Percentiles rank a stretch among this genome's conserved stretches.
These are phyloP conservation scores for Suillus placidus DNA, from an alignment of 768 basidiomycete species.

Conservation along the genomic window DNA sequence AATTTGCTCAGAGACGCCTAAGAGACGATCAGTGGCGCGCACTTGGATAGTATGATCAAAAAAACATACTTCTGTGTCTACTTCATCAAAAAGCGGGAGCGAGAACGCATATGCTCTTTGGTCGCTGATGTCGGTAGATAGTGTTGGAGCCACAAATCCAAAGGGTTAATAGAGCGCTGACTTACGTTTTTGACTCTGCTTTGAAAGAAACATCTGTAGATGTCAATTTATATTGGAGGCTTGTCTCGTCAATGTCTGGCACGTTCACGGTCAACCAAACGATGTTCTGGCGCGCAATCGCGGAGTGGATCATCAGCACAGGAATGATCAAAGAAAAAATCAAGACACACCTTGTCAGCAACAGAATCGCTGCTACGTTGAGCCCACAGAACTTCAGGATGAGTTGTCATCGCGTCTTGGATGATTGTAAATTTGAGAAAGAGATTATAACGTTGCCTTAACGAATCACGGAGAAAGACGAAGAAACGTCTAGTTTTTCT, in stretches of 20 bases:
- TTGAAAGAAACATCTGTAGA: conserved; percentile 62
- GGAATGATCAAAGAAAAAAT: neutral
- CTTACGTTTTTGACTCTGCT: conserved; percentile 67
- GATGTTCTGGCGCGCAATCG: conserved; percentile 65
- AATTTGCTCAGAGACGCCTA: conserved; percentile 63
- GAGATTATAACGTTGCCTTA: conserved; percentile 19
- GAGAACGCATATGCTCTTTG: conserved; percentile 74
- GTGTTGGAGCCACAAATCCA: conserved; percentile 12
- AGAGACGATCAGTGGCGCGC: conserved; percentile 20
- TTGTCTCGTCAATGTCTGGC: conserved; percentile 62
- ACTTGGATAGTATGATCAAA: conserved; percentile 14
- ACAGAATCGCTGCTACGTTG: conserved; percentile 77
- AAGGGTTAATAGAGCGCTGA: conserved; percentile 15
- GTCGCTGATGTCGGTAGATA: conserved; percentile 34
- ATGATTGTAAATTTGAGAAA: conserved; percentile 16
- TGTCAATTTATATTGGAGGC: conserved; percentile 64
- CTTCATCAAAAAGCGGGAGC: conserved; percentile 74
- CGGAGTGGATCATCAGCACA: conserved; percentile 6
- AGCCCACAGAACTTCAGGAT: conserved; percentile 95
- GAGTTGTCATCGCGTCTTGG: conserved; percentile 43
- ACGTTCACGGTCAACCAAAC: conserved; percentile 85
- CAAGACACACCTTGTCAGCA: conserved; percentile 63
- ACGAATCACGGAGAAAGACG: conserved; percentile 36
- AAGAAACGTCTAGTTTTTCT: conserved; percentile 24
- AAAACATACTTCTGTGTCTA: conserved; percentile 67